These are phyloP conservation scores for Curvularia spicifera DNA, from an alignment of 2,329 filamentous ascomycete genomes.

Conservation along the genomic window DNA sequence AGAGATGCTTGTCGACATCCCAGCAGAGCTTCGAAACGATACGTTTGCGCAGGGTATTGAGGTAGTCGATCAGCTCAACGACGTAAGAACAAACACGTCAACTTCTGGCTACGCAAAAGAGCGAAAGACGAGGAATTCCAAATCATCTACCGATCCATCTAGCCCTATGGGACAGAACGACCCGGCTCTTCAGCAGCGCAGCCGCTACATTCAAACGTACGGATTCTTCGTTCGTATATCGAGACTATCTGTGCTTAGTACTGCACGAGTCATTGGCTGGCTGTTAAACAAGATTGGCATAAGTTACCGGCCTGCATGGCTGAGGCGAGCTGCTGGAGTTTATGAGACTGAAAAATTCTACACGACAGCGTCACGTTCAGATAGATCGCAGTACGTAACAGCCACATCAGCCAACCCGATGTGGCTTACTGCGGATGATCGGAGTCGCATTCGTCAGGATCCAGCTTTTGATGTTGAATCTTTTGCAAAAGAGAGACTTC, in stretches of 20 bases:
- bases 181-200: constrained; percentile 78
- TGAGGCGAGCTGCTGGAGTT: constrained; percentile 60
- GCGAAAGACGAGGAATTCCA: constrained; percentile 62
- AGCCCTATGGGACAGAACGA: constrained; percentile 51
- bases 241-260: constrained; percentile 66
- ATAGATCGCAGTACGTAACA: constrained; percentile 1
- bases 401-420: constrained; percentile 24
- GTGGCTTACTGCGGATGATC: constrained; percentile 37
- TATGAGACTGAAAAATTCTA: constrained; percentile 36
- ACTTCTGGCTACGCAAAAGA: constrained; percentile 69
- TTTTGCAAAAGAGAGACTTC: constrained; percentile 72
- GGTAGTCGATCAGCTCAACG: constrained; percentile 45
- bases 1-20: constrained; percentile 48
- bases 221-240: constrained; percentile 80
- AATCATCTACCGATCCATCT: constrained; percentile 29
- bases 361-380: constrained; percentile 9
- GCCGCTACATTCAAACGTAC: constrained; percentile 76
- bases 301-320: constrained; percentile 67
- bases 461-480: constrained; percentile 74
- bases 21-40: constrained; percentile 52
- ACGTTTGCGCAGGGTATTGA: constrained; percentile 47
- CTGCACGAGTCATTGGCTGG: constrained; percentile 62
- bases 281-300: constrained; percentile 67
- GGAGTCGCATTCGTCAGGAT: constrained; percentile 29
- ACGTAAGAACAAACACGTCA: constrained; percentile 36